Evolutionary conservation across 345 rosid species (phyloP).

Genomic region (Camelina sativa): DNA sequence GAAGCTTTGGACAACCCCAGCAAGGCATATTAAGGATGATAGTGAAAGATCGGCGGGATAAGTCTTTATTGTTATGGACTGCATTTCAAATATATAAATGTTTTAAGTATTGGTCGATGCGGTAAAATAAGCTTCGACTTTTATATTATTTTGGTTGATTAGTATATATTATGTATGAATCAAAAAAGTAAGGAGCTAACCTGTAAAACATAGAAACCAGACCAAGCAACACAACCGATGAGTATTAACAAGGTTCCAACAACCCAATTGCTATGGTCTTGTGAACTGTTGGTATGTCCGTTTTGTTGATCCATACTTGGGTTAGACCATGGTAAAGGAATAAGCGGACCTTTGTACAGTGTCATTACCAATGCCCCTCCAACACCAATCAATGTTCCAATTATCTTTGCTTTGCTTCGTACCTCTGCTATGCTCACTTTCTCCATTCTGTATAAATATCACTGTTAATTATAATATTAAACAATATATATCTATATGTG

Average conservation of each 20-base stretch:
- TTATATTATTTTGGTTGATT: not conserved
- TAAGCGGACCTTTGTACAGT: slow-evolving; percentile 67
- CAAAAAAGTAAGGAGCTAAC: slow-evolving; percentile 36
- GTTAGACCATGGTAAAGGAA: slow-evolving; percentile 50
- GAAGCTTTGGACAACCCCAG: slow-evolving; percentile 65
- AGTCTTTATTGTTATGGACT: slow-evolving; percentile 66
- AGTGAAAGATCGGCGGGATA: slow-evolving; percentile 71
- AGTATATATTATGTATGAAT: not conserved
- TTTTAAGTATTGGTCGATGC: not conserved
- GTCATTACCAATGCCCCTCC: slow-evolving; percentile 78
- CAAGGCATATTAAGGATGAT: slow-evolving; percentile 63
- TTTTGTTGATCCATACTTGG: slow-evolving; percentile 31
- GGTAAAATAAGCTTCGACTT: too few relatives aligned
- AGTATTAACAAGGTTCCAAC: slow-evolving; percentile 68
- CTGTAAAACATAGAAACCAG: slow-evolving; percentile 66
- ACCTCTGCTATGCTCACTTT: slow-evolving; percentile 51
- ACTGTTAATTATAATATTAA: not conserved
- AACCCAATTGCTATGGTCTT: slow-evolving; percentile 60
- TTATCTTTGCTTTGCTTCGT: slow-evolving; percentile 63
- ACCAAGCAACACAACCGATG: slow-evolving; percentile 74
- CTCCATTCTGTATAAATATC: slow-evolving; percentile 55
- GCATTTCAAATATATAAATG: slow-evolving; percentile 6
- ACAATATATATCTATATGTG: not conserved
- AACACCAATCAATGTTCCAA: slow-evolving; percentile 64
- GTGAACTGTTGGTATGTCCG: slow-evolving; percentile 27